Evolutionary conservation across 2,329 filamentous ascomycete genomes (phyloP), one percentile per base, ranked within the genome.

Genomic region (Botrytis medusae): DNA sequence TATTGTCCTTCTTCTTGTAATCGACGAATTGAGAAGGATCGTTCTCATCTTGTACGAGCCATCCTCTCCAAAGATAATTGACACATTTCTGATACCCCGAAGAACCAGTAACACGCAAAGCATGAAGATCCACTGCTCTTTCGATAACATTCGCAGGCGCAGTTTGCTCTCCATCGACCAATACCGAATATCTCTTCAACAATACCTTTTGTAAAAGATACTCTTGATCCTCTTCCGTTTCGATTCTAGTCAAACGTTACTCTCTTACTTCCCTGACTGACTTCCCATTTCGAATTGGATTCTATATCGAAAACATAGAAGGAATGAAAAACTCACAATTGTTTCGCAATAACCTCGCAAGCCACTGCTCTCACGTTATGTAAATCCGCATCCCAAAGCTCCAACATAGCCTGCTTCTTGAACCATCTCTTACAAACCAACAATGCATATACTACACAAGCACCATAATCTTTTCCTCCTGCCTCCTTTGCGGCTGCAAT

Each of bases 81-180:
- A 98, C 94, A 81, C 95, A 98, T 84, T 97, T 97, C 77, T 80
- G 96, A 82, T 98, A 99, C 40, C 96, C 95, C 0, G 93, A 94
- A 0, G 93, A 95, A 3, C 94, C 94, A 75, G 98, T 98, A 65
- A 99, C 90, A 22, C 89, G 87, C 63, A 98, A 86, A 1, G 95
- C 94, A 81, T 99, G 96, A 40, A 98, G 84, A 79, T 99, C 96
- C 51, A 98, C 94, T 0, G 96, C 93, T 79, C 94, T 93, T 82
- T 99, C 96, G 74, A 99, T 91, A 34, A 93, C 96, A 80, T 98
- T 99, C 75, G 92, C 87, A 0, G 95, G 93, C 1, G 87, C 84
- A 0, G 93, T 94, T 60, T 92, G 86, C 76, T 92, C 86, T 60
- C 89, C 90, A 76, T 95, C 88, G 59, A 92, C 82, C 12, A 97